Base-by-base conservation (phyloP, 176 grass and related monocot species). In the Thinopyrum elongatum region DNA sequence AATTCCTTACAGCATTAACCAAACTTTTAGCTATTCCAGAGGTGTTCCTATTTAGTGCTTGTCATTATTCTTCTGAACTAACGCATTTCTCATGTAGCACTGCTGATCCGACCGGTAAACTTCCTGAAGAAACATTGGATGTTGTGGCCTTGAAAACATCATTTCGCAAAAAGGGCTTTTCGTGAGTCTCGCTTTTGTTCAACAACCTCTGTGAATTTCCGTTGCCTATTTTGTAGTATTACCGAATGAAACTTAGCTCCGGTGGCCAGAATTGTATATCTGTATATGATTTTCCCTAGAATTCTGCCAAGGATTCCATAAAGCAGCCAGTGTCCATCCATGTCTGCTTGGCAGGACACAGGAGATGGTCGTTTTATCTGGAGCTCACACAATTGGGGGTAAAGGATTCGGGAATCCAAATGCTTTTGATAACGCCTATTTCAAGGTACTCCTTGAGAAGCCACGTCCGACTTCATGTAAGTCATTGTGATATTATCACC, bases 101-200 rank as follows among this genome's bases (percentile, higher is more conserved):
- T 65, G 81, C 90, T 86, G 94, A 95, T 91, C 91, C 96, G 80
- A 7, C 68, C 44, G 86, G 96, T 69, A 95, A 92, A 80, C 93
- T 98, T 88, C 94, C 96, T 77, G 87, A 92, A 85, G 96, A 98
- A 92, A 90, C 94, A 77, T 84, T 98, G 76, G 93, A 94, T 78
- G 90, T 87, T 10, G 70, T 79, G 86, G 88, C 74, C 74, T 77
- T 98, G 64, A 98, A 94, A 84, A 86, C 29, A 35, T 88, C 80
- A 75, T 98, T 98, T 77, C 30, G 79, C 67, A 85, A 53, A 77
- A 95, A 92, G 83, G 96, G 95, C 3, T 95, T 98, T 85, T 92
- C 90, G 96, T 98, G 90, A 98, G 96, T 92, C 74, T 3, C 76
- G 25, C 42, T 84, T 94, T 90, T 47, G 30, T 82, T 26, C 65